phyloP scores from a whole-genome alignment of 2,329 filamentous ascomycete species.

The Fusarium devonianum region DNA sequence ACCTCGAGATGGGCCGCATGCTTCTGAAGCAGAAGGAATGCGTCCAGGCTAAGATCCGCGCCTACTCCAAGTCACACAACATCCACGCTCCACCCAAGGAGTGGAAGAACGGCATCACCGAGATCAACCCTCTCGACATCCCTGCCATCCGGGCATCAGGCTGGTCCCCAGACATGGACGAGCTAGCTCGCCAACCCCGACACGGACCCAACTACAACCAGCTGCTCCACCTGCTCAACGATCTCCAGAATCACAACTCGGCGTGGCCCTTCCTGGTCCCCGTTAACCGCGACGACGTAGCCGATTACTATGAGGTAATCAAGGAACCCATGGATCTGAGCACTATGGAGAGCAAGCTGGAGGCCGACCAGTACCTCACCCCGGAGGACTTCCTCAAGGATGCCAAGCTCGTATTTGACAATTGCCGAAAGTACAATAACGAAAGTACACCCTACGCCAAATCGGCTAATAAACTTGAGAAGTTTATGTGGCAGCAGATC shows the following conservation, averaged over 20 bases:
- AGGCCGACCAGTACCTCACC: slow-evolving; percentile 88
- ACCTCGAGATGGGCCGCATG: slow-evolving; percentile 92
- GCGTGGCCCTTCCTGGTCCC: slow-evolving; percentile 96
- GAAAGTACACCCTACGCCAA: slow-evolving; percentile 96
- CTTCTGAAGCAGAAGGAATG: slow-evolving; percentile 96
- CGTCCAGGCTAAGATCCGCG: slow-evolving; percentile 92
- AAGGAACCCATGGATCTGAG: slow-evolving; percentile 96
- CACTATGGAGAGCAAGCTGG: slow-evolving; percentile 95
- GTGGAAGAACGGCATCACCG: slow-evolving; percentile 77
- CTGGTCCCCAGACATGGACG: slow-evolving; percentile 98
- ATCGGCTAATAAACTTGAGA: slow-evolving; percentile 89
- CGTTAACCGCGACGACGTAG: slow-evolving; percentile 93
- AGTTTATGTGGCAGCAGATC: slow-evolving; percentile 95
- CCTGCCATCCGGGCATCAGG: slow-evolving; percentile 89
- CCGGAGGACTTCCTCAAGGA: slow-evolving; percentile 94
- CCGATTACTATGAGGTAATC: slow-evolving; percentile 99
- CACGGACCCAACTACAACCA: slow-evolving; percentile 97
- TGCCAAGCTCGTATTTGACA: slow-evolving; percentile 88
- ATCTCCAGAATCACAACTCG: slow-evolving; percentile 90
- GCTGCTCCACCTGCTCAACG: slow-evolving; percentile 89
- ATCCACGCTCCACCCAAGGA: slow-evolving; percentile 84
- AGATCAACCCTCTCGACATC: slow-evolving; percentile 87
- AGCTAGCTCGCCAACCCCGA: slow-evolving; percentile 90
- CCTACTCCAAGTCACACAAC: slow-evolving; percentile 87
- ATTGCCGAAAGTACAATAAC: slow-evolving; percentile 96